Evolutionary conservation across 176 grass and related monocot species (phyloP).

Genomic region (sorghum (Sorghum bicolor)): DNA sequence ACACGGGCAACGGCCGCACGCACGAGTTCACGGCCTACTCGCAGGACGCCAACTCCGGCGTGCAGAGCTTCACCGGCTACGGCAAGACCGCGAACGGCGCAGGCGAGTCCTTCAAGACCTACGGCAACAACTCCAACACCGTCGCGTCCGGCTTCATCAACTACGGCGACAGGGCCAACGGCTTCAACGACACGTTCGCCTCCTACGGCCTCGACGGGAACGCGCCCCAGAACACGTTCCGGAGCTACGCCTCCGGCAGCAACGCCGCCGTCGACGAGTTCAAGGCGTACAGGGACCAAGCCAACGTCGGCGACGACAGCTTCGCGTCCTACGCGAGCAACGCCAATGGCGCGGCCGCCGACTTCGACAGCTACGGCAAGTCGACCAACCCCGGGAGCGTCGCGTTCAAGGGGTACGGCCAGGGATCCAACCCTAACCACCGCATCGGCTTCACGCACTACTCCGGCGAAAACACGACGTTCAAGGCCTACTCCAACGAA

Average conservation of each 20-base stretch:
- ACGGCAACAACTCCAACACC: slow-evolving; percentile 54
- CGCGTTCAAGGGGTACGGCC: slow-evolving; percentile 54
- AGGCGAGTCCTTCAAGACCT: slow-evolving; percentile 33
- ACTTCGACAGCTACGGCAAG: slow-evolving; percentile 56
- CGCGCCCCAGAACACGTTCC: slow-evolving; percentile 45
- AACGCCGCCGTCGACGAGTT: slow-evolving; percentile 56
- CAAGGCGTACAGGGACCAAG: slow-evolving; percentile 41
- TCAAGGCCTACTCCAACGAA: slow-evolving; percentile 55
- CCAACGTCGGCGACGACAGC: slow-evolving; percentile 55
- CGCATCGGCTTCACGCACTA: slow-evolving; percentile 50
- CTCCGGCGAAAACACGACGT: slow-evolving; percentile 44
- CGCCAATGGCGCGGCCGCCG: slow-evolving; percentile 45
- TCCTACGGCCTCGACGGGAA: slow-evolving; percentile 43
- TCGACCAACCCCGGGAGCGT: slow-evolving; percentile 47
- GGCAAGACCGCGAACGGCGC: slow-evolving; percentile 37
- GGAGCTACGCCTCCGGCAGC: slow-evolving; percentile 37
- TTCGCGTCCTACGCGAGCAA: slow-evolving; percentile 51
- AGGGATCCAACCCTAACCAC: slow-evolving; percentile 62
- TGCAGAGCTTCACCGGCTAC: slow-evolving; percentile 43
- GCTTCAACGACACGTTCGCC: slow-evolving; percentile 39
- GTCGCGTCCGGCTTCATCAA: slow-evolving; percentile 39
- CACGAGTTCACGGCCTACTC: slow-evolving; percentile 46
- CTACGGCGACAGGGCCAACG: slow-evolving; percentile 51
- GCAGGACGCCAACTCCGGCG: slow-evolving; percentile 49
- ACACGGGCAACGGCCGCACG: slow-evolving; percentile 32